Base-by-base conservation (phyloP, 1,139 yeast species). In the Blastobotrys illinoisensis region DNA sequence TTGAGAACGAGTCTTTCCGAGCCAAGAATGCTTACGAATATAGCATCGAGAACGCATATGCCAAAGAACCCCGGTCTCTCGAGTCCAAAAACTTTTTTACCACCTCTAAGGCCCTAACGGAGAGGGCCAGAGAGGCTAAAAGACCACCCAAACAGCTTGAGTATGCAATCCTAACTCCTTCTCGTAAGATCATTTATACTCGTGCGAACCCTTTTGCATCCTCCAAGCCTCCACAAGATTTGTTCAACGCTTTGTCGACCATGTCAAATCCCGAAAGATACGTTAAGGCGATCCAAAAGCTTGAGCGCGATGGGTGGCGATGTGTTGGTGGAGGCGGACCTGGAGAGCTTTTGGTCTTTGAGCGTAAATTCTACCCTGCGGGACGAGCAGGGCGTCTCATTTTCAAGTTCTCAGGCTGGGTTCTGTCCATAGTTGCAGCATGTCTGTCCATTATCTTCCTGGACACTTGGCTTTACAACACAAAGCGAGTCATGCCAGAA, bases 1-100 rank as follows among this genome's bases (percentile, higher is more conserved):
- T 71, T 14, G 77, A 76, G 32, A 80, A 79, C 55, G 74, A 73
- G 44, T 64, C 72, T 50, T 79, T 79, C 62, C 74, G 82, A 48
- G 79, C 78, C 53, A 65, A 74, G 44, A 75, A 76, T 50, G 84
- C 86, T 0, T 80, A 71, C 61, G 85, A 81, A 53, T 81, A 83
- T 80, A 73, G 79, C 51, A 70, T 64, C 46, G 70, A 72, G 46
- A 54, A 57, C 60, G 59, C 65, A 59, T 60, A 64, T 16, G 64
- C 68, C 16, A 58, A 56, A 11, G 63, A 71, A 19, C 74, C 80
- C 6, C 68, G 79, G 36, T 69, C 80, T 0, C 61, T 82, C 20
- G 79, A 72, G 36, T 62, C 72, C 20, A 68, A 72, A 2, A 79
- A 79, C 59, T 82, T 81, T 61, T 83, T 82, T 67, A 74, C 81